Conservation (phyloP, 2,329 filamentous ascomycete genomes). For the Hypoxylon sp. region DNA sequence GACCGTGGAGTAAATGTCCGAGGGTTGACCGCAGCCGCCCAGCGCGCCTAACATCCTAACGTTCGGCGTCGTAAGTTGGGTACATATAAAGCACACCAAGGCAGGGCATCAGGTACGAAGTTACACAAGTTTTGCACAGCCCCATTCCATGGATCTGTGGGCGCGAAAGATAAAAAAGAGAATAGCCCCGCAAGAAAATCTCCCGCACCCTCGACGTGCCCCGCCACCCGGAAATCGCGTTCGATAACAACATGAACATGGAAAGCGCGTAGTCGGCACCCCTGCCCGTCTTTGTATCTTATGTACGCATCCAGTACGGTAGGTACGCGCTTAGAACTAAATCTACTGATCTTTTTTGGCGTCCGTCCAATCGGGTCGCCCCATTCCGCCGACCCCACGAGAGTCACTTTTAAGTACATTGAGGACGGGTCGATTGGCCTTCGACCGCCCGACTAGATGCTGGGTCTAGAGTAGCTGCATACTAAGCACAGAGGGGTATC, state of each 20-base stretch:
- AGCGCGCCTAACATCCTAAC: slow-evolving; percentile 35
- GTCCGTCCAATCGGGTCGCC: slow-evolving; percentile 31
- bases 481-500: neutral
- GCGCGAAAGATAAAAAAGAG: slow-evolving; percentile 44
- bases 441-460: slow-evolving; percentile 9
- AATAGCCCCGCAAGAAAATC: slow-evolving; percentile 13
- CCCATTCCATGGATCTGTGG: slow-evolving; percentile 19
- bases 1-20: neutral
- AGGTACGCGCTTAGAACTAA: slow-evolving; percentile 3
- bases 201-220: slow-evolving; percentile 8
- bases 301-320: neutral
- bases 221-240: slow-evolving; percentile 21
- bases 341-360: neutral
- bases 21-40: slow-evolving; percentile 21
- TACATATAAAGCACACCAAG: neutral
- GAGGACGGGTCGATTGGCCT: slow-evolving; percentile 28
- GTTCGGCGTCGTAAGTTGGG: slow-evolving; percentile 1
- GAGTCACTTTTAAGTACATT: slow-evolving; percentile 36
- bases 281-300: slow-evolving; percentile 1
- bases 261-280: slow-evolving; percentile 7
- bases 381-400: slow-evolving; percentile 23
- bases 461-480: neutral
- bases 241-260: neutral
- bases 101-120: slow-evolving; percentile 1
- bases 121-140: slow-evolving; percentile 37